phyloP scores from a whole-genome alignment of 306 rosid species.

The Senna siamea region DNA sequence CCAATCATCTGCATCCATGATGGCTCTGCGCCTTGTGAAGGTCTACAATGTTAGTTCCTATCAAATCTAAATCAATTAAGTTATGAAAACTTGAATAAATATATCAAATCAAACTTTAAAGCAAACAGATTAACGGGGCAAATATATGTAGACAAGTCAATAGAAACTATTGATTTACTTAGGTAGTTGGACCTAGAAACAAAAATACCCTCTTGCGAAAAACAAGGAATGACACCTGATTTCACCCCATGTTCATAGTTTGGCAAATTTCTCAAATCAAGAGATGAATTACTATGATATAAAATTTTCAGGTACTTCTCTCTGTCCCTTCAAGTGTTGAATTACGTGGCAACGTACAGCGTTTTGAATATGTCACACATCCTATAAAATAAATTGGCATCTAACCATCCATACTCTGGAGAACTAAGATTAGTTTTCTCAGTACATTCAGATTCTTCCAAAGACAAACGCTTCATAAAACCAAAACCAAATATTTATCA shows the following conservation, averaged over 20 bases:
- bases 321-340: not conserved
- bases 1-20: conserved; percentile 39
- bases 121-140: no score
- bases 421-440: no score
- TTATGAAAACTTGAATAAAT: not conserved
- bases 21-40: not conserved
- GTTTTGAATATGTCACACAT: not conserved
- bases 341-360: no score
- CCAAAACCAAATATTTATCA: no score
- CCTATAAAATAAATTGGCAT: not conserved
- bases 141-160: no score
- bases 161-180: not conserved
- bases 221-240: not conserved
- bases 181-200: not conserved
- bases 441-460: no score
- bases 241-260: no score
- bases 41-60: not conserved
- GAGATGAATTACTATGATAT: no score
- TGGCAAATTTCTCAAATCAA: no score
- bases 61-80: not conserved
- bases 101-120: not conserved
- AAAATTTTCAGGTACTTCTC: not conserved
- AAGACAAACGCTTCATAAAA: no score
- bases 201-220: not conserved
- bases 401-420: not conserved